Conservation (phyloP, 129 eudicot genomes). For the Chrysanthemum lavandulifolium region DNA sequence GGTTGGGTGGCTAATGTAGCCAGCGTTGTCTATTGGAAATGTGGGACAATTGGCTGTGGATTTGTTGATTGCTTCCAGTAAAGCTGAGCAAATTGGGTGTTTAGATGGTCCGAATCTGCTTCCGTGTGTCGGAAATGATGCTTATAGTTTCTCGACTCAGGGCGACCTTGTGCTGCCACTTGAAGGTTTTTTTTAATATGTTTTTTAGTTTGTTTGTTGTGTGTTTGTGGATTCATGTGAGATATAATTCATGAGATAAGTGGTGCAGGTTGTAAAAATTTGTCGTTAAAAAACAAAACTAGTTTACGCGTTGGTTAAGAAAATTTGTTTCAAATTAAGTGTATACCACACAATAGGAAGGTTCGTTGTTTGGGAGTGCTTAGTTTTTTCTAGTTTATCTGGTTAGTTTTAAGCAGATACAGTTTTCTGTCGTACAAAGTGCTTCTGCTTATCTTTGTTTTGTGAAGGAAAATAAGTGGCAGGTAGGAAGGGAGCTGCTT, state of each 20-base stretch:
- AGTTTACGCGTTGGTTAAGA: too few relatives aligned
- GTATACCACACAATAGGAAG: too few relatives aligned
- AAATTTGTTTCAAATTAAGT: too few relatives aligned
- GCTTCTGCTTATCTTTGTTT: too few relatives aligned
- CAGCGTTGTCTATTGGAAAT: slow-evolving; percentile 94
- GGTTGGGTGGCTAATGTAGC: slow-evolving; percentile 37
- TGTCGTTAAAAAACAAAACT: too few relatives aligned
- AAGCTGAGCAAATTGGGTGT: slow-evolving; percentile 76
- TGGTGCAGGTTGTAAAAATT: too few relatives aligned
- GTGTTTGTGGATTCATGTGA: neutral
- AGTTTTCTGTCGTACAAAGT: too few relatives aligned
- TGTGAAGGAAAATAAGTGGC: too few relatives aligned
- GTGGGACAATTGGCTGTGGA: slow-evolving; percentile 96
- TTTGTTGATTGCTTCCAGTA: slow-evolving; percentile 61
- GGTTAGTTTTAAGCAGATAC: neutral
- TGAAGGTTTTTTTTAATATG: slow-evolving; percentile 53
- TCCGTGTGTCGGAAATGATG: slow-evolving; percentile 96
- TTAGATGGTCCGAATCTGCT: slow-evolving; percentile 90
- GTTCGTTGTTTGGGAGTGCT: too few relatives aligned
- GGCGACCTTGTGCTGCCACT: slow-evolving; percentile 83
- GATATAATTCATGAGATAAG: too few relatives aligned
- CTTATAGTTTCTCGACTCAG: slow-evolving; percentile 61
- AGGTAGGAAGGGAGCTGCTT: too few relatives aligned
- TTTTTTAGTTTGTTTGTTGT: neutral
- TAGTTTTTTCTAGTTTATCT: too few relatives aligned